These are phyloP conservation scores for Rhododendron mucronatum DNA, from an alignment of 148 eudicot species.

Conservation along the genomic window DNA sequence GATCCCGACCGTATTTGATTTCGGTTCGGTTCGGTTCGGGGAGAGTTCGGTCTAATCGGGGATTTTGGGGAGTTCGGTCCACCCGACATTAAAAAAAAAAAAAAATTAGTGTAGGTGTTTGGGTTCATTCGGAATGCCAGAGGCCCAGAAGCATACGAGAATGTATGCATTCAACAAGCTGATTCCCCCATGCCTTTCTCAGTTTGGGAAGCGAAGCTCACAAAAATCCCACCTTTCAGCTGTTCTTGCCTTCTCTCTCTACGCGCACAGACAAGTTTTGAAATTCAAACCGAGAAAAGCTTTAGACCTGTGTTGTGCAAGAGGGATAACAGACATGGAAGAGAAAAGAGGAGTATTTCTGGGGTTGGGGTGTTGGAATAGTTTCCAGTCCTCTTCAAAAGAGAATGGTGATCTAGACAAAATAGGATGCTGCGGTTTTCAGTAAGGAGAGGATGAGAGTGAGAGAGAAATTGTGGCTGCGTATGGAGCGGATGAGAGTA, in stretches of 20 bases:
- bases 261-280: neutral
- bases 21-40: no score
- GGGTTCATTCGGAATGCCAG: neutral
- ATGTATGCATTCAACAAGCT: constrained; percentile 14
- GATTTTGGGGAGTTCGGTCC: no score
- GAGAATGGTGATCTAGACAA: no score
- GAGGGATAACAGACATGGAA: neutral
- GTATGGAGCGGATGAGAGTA: no score
- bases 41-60: no score
- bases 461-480: no score
- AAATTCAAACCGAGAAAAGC: constrained; percentile 2
- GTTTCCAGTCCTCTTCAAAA: neutral
- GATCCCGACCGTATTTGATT: no score
- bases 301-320: neutral
- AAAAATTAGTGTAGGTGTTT: neutral
- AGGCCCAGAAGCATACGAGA: neutral
- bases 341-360: neutral
- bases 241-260: neutral
- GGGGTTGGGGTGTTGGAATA: neutral
- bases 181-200: constrained; percentile 16
- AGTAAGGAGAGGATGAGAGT: no score
- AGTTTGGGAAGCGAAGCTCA: neutral
- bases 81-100: no score
- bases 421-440: no score
- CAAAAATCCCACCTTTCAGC: neutral